Percentiles rank a stretch among this genome's conserved stretches.
Evolutionary conservation across 176 grass and related monocot species (phyloP).

Genomic region (Oryza glumipatula): DNA sequence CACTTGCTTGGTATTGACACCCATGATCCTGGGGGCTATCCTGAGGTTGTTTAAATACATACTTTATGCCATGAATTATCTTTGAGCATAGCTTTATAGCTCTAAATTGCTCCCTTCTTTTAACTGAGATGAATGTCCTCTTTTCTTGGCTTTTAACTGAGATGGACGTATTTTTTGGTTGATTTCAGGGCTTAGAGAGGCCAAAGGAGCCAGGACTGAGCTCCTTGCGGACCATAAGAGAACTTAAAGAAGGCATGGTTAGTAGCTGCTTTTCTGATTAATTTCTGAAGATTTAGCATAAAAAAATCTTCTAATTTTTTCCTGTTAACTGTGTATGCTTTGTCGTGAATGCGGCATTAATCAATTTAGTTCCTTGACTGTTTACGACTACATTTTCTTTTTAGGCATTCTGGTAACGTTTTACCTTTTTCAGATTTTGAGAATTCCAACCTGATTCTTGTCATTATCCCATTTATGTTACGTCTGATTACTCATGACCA

Average conservation of each 20-base stretch:
- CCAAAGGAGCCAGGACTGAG: conserved; percentile 84
- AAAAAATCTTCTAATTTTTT: not conserved
- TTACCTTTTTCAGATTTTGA: not conserved
- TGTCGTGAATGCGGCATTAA: not conserved
- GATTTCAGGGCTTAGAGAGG: conserved; percentile 78
- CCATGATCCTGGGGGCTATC: conserved; percentile 95
- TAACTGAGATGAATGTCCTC: conserved; percentile 9
- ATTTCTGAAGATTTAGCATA: conserved; percentile 24
- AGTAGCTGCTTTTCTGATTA: conserved; percentile 46
- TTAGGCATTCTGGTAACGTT: not conserved
- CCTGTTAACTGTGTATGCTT: not conserved
- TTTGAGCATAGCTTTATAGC: conserved; percentile 7
- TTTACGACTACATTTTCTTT: conserved; percentile 14
- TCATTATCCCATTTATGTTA: conserved; percentile 21
- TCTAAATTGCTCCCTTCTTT: not conserved
- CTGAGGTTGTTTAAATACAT: conserved; percentile 62
- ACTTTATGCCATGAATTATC: not conserved
- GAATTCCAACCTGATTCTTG: not conserved
- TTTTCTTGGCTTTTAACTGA: conserved; percentile 15
- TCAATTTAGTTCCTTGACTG: not conserved
- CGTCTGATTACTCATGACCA: not conserved
- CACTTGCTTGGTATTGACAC: conserved; percentile 99
- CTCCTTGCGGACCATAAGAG: conserved; percentile 71
- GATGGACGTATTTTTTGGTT: not conserved
- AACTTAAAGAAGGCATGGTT: conserved; percentile 91